These are phyloP conservation scores for Halophytophthora batemanensis DNA, from an alignment of 352 stramenopile species.

Conservation along the genomic window DNA sequence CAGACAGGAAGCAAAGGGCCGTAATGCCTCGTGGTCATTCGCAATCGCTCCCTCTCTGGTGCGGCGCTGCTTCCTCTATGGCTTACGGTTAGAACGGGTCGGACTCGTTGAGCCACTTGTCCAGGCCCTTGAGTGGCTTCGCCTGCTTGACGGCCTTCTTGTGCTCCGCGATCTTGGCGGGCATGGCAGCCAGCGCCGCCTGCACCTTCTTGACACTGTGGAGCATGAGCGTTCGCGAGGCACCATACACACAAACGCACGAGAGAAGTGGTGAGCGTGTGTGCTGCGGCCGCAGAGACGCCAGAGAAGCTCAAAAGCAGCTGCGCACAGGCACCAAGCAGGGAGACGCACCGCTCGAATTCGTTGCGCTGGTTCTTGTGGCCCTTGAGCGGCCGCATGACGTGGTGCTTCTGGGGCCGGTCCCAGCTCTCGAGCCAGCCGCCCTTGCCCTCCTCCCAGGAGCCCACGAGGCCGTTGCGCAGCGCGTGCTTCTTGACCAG, in stretches of 20 bases:
- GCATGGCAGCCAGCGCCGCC: slow-evolving; percentile 76
- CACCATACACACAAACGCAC: neutral
- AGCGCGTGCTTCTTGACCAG: slow-evolving; percentile 81
- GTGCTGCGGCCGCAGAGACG: neutral
- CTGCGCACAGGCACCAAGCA: neutral
- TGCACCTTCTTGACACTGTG: slow-evolving; percentile 84
- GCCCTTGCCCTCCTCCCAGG: slow-evolving; percentile 77
- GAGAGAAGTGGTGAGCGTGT: neutral
- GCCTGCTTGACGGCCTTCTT: slow-evolving; percentile 79
- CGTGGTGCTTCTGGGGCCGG: slow-evolving; percentile 77
- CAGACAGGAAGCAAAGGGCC: no score
- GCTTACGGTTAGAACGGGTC: slow-evolving; percentile 65
- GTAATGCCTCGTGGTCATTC: neutral
- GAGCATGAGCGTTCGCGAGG: neutral
- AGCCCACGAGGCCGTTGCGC: slow-evolving; percentile 64
- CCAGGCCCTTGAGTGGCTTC: slow-evolving; percentile 84
- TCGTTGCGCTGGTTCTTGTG: slow-evolving; percentile 80
- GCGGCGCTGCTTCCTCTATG: slow-evolving; percentile 11
- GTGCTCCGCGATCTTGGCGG: slow-evolving; percentile 83
- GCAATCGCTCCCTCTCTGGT: slow-evolving; percentile 7
- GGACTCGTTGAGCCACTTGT: slow-evolving; percentile 87
- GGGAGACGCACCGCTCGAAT: slow-evolving; percentile 62
- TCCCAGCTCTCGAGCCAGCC: slow-evolving; percentile 82
- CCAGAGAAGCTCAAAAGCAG: neutral
- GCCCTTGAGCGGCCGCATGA: slow-evolving; percentile 82